phyloP scores from a whole-genome alignment of 805 yeast species.

The Phaffomyces antillensis region DNA sequence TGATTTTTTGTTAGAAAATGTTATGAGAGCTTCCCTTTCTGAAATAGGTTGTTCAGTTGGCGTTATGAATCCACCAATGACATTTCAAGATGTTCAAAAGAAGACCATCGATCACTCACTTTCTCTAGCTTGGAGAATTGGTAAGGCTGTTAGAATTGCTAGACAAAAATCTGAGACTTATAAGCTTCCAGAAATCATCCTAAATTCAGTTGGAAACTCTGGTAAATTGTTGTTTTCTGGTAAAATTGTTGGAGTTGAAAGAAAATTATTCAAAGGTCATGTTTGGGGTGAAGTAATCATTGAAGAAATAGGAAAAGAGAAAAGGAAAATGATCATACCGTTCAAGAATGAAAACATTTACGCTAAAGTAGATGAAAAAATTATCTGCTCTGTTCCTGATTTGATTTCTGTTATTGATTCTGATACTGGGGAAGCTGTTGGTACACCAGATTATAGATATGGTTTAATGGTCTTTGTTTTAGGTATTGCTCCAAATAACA shows the following conservation, averaged over 20 bases:
- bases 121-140: conserved; percentile 41
- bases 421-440: conserved; percentile 39
- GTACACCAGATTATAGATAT: conserved; percentile 41
- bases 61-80: conserved; percentile 26
- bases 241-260: conserved; percentile 37
- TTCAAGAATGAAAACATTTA: conserved; percentile 42
- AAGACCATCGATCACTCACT: conserved; percentile 26
- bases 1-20: conserved; percentile 27
- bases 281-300: conserved; percentile 38
- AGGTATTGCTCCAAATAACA: conserved; percentile 29
- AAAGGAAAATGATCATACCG: conserved; percentile 28
- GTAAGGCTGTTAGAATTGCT: conserved; percentile 34
- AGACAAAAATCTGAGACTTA: conserved; percentile 31
- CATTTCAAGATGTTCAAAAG: conserved; percentile 20
- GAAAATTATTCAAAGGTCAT: conserved; percentile 35
- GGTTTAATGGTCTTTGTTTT: conserved; percentile 38
- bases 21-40: conserved; percentile 34
- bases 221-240: conserved; percentile 34
- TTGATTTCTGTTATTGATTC: conserved; percentile 35
- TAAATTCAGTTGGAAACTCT: conserved; percentile 32
- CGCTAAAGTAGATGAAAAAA: conserved; percentile 24
- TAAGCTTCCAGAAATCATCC: conserved; percentile 27
- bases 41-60: conserved; percentile 38
- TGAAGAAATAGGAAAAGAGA: conserved; percentile 13
- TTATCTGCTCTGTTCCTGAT: conserved; percentile 41